phyloP scores from a whole-genome alignment of 257 asterid species.

The Henckelia pumila region DNA sequence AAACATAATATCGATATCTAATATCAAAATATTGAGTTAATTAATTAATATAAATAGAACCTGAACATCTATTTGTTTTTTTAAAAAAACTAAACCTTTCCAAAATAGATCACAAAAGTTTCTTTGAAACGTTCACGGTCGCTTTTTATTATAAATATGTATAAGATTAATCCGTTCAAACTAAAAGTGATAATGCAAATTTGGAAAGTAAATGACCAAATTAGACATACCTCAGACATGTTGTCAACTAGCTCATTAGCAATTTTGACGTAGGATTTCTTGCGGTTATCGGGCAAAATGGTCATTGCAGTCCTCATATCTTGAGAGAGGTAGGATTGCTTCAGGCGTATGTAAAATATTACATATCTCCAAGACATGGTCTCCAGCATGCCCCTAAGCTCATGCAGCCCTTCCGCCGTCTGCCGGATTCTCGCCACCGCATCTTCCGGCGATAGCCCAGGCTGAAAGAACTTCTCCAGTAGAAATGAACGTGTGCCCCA shows the following conservation, averaged over 20 bases:
- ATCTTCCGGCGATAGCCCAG: conserved; percentile 52
- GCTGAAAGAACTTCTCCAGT: conserved; percentile 39
- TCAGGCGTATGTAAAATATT: conserved; percentile 56
- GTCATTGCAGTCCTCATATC: conserved; percentile 50
- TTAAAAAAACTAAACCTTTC: no score
- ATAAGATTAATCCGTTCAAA: no score
- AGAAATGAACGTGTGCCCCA: conserved; percentile 58
- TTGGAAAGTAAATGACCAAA: no score
- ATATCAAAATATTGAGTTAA: no score
- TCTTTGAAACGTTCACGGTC: no score
- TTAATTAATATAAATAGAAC: no score
- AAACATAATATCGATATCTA: no score
- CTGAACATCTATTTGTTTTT: no score
- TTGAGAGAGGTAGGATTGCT: conserved; percentile 56
- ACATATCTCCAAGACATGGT: conserved; percentile 82
- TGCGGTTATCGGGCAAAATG: conserved; percentile 45
- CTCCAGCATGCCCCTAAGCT: conserved; percentile 67
- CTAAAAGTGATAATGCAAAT: no score
- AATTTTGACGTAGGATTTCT: conserved; percentile 38
- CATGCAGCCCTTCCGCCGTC: conserved; percentile 66
- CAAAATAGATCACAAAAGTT: no score
- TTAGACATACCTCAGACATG: conserved; percentile 62
- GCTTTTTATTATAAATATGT: no score
- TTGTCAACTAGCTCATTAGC: conserved; percentile 68
- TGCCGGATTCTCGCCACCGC: conserved; percentile 37